Conservation (phyloP, 164 flowering plant genomes). For the Liriodendron chinense region DNA sequence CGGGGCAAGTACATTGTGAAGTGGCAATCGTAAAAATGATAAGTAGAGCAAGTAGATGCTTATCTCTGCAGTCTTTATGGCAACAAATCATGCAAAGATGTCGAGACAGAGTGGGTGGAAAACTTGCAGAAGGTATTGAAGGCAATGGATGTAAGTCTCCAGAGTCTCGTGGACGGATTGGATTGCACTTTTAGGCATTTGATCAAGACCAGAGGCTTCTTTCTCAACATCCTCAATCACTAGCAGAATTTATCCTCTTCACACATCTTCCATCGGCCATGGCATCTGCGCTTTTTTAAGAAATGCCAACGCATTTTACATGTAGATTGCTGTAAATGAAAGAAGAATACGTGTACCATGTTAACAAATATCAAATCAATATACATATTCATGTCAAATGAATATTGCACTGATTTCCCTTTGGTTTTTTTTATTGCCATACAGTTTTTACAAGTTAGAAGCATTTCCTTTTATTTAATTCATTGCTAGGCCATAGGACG, state of each 20-base stretch:
- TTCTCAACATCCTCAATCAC: slow-evolving; percentile 21
- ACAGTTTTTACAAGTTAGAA: not conserved
- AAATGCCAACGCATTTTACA: slow-evolving; percentile 1
- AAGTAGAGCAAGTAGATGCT: slow-evolving; percentile 32
- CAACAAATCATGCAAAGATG: slow-evolving; percentile 17
- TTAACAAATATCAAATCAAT: not conserved
- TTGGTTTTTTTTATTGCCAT: not conserved
- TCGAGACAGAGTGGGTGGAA: slow-evolving; percentile 14
- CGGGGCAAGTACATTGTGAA: slow-evolving; percentile 10
- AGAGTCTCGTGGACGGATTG: slow-evolving; percentile 46
- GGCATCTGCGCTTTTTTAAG: slow-evolving; percentile 7
- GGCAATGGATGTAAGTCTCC: slow-evolving; percentile 41
- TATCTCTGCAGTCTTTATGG: slow-evolving; percentile 21
- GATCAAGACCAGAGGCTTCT: slow-evolving; percentile 54
- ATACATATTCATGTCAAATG: not conserved
- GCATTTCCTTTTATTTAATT: too few relatives aligned
- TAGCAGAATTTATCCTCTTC: not conserved
- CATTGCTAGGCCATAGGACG: too few relatives aligned
- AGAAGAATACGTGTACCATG: not conserved
- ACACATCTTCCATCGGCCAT: not conserved
- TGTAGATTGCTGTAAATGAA: not conserved
- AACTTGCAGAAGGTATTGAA: slow-evolving; percentile 40
- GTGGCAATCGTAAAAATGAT: slow-evolving; percentile 16
- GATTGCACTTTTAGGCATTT: slow-evolving; percentile 48
- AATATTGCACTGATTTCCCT: not conserved